Conservation (phyloP, 2,329 filamentous ascomycete genomes). For the Penicillium sp. region DNA sequence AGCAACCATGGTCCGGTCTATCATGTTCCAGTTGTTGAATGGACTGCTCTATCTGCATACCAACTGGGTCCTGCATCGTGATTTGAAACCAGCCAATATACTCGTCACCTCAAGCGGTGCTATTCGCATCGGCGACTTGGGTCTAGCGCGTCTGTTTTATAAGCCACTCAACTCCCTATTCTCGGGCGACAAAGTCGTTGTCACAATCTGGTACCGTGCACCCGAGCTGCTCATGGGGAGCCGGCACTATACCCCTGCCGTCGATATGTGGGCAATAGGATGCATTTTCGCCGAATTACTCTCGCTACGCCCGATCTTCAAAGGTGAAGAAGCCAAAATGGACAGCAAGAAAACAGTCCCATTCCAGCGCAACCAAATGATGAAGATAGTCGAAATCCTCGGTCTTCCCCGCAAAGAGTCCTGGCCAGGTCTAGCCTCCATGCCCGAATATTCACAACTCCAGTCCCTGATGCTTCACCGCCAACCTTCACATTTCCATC, state of each 20-base stretch:
- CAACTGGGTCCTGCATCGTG: conserved; percentile 96
- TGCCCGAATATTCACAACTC: conserved; percentile 82
- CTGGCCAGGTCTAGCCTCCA: conserved; percentile 79
- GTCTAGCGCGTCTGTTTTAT: conserved; percentile 86
- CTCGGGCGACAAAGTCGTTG: conserved; percentile 93
- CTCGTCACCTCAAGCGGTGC: conserved; percentile 90
- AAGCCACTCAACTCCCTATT: conserved; percentile 91
- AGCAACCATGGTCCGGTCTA: conserved; percentile 82
- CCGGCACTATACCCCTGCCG: conserved; percentile 93
- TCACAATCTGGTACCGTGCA: conserved; percentile 98
- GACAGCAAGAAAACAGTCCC: conserved; percentile 96
- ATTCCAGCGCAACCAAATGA: conserved; percentile 98
- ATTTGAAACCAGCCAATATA: conserved; percentile 97
- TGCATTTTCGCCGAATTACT: conserved; percentile 97
- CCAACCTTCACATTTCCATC: conserved; percentile 50
- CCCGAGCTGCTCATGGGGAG: conserved; percentile 89
- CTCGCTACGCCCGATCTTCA: conserved; percentile 90
- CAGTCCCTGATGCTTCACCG: conserved; percentile 48
- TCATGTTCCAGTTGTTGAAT: conserved; percentile 93
- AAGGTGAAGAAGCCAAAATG: conserved; percentile 98
- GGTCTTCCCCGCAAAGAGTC: conserved; percentile 83
- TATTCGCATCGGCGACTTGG: conserved; percentile 92
- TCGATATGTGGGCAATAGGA: conserved; percentile 96
- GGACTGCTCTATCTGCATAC: conserved; percentile 91
- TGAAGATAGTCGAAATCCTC: conserved; percentile 96